Percentiles rank a stretch among this genome's conserved stretches.
Conservation (phyloP, 768 basidiomycete species). For the Leccinum uliginosum region DNA sequence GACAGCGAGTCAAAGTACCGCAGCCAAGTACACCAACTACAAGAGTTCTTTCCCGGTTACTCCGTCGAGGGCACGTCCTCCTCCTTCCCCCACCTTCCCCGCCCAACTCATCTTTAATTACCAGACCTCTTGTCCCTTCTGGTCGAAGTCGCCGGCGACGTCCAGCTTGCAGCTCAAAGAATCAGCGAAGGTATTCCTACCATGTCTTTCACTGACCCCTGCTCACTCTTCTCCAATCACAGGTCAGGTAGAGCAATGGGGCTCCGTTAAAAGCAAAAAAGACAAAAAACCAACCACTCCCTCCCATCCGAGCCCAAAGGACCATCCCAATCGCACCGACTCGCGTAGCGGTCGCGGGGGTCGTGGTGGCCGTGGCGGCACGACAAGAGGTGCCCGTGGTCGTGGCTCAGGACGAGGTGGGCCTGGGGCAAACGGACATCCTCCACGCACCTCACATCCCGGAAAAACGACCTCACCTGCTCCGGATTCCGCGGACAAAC, state of each 20-base stretch:
- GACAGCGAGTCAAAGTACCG: constrained; percentile 42
- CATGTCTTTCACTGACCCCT: not conserved
- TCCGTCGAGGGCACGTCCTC: constrained; percentile 56
- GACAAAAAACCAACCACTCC: constrained; percentile 62
- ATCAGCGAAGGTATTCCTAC: constrained; percentile 62
- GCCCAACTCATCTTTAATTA: constrained; percentile 16
- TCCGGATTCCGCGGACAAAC: constrained; percentile 31
- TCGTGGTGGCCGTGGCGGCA: constrained; percentile 54
- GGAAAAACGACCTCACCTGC: constrained; percentile 29
- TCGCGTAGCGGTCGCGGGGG: constrained; percentile 61
- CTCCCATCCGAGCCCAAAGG: constrained; percentile 45
- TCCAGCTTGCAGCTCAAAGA: constrained; percentile 63
- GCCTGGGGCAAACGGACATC: constrained; percentile 31
- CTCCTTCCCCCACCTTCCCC: constrained; percentile 11
- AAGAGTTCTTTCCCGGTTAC: constrained; percentile 69
- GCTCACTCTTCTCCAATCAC: constrained; percentile 15
- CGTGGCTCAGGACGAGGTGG: constrained; percentile 38
- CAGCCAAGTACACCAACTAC: constrained; percentile 53
- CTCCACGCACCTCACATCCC: constrained; percentile 22
- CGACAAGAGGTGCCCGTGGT: constrained; percentile 44
- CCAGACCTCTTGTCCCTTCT: constrained; percentile 67
- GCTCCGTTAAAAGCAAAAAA: constrained; percentile 80
- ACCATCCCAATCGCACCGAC: constrained; percentile 35
- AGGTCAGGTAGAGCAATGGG: constrained; percentile 82
- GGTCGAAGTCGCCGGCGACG: constrained; percentile 63